phyloP scores from a whole-genome alignment of 306 rosid species.

The Delonix regia region DNA sequence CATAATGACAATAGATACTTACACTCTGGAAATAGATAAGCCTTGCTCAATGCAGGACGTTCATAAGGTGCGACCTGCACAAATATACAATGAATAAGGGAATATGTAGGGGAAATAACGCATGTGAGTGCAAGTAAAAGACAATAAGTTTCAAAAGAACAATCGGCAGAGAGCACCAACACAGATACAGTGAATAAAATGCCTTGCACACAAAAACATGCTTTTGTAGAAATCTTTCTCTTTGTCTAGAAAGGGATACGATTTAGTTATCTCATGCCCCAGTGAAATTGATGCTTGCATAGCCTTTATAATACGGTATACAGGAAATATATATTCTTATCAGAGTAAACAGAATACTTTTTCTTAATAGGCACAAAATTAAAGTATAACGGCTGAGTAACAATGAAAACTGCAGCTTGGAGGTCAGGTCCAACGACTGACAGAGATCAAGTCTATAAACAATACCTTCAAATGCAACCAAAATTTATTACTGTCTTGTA shows the following conservation, averaged over 20 bases:
- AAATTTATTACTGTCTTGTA: neutral
- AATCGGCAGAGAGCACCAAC: neutral
- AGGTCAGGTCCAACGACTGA: neutral
- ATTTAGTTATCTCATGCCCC: neutral
- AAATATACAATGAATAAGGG: conserved; percentile 18
- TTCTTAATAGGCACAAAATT: neutral
- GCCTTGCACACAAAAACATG: neutral
- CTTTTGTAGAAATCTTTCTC: neutral
- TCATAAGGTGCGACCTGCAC: conserved; percentile 96
- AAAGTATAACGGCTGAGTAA: neutral
- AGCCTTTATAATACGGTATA: neutral
- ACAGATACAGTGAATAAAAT: neutral
- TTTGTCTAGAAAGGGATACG: neutral
- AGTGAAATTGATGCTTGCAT: neutral
- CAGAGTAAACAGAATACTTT: neutral
- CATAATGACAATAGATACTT: conserved; percentile 41
- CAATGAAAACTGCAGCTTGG: neutral
- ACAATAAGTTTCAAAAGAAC: neutral
- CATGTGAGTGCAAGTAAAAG: conserved; percentile 1
- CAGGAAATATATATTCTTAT: neutral
- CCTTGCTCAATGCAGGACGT: conserved; percentile 99
- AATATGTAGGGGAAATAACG: conserved; percentile 11
- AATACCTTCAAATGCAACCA: neutral
- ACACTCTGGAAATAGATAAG: conserved; percentile 93
- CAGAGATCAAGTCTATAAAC: neutral